These are phyloP conservation scores for Apiospora marii DNA, from an alignment of 2,329 filamentous ascomycete genomes.

Conservation along the genomic window DNA sequence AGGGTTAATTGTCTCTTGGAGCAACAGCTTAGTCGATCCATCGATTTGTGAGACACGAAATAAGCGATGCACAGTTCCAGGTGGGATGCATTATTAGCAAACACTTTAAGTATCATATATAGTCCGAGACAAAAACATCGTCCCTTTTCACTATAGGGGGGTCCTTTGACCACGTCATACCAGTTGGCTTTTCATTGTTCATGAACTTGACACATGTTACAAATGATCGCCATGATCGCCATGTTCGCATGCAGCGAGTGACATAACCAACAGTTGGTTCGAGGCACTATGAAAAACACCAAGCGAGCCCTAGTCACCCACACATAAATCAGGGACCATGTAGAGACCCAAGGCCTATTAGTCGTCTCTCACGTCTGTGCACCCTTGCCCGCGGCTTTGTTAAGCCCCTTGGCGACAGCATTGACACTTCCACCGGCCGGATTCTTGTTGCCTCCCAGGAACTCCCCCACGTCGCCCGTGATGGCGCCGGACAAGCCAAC, in stretches of 20 bases:
- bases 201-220: not conserved
- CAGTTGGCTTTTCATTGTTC: not conserved
- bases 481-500: not conserved
- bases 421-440: not conserved
- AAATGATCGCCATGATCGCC: not conserved
- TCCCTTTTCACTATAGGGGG: not conserved
- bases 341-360: not conserved
- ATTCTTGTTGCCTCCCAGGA: not conserved
- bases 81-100: not conserved
- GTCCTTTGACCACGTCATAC: not conserved
- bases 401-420: not conserved
- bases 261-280: too few species aligned
- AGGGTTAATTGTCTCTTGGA: not conserved
- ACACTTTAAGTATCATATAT: not conserved
- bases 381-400: not conserved
- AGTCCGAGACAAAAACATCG: not conserved
- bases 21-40: not conserved
- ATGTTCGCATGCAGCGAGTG: not conserved
- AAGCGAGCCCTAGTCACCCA: too few species aligned
- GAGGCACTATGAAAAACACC: too few species aligned
- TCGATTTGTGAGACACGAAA: not conserved
- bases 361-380: not conserved
- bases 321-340: too few species aligned
- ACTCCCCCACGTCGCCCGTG: not conserved
- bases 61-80: too few species aligned